These are phyloP conservation scores for Trametes polyzona DNA, from an alignment of 1,284 basidiomycete species.

Conservation along the genomic window DNA sequence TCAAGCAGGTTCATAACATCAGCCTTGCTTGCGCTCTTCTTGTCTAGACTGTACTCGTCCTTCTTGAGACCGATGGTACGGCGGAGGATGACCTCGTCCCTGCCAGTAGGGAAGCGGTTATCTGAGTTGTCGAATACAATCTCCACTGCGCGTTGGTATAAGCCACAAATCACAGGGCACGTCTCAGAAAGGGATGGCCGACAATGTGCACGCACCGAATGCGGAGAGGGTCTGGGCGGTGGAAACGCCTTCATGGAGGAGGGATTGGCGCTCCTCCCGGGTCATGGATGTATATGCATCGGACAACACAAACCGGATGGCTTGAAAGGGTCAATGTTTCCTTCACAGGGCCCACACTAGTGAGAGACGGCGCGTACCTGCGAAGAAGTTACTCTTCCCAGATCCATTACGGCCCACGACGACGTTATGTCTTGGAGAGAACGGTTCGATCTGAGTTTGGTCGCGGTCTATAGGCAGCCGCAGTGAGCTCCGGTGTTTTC, in stretches of 20 bases:
- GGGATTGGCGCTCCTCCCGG: slow-evolving; percentile 88
- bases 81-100: slow-evolving; percentile 83
- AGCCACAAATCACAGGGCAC: too few relatives aligned
- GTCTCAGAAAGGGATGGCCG: too few relatives aligned
- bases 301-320: slow-evolving; percentile 96
- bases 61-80: slow-evolving; percentile 98
- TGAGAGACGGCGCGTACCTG: slow-evolving; percentile 56
- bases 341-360: too few relatives aligned
- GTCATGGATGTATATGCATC: slow-evolving; percentile 98
- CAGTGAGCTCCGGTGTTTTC: background rate
- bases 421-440: slow-evolving; percentile 88
- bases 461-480: slow-evolving; percentile 59
- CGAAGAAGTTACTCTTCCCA: slow-evolving; percentile 97
- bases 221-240: slow-evolving; percentile 91
- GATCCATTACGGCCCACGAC: slow-evolving; percentile 95
- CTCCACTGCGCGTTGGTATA: slow-evolving; percentile 68
- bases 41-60: slow-evolving; percentile 97
- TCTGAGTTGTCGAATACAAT: slow-evolving; percentile 91
- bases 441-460: slow-evolving; percentile 83
- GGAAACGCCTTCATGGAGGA: slow-evolving; percentile 93
- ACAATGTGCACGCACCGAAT: slow-evolving; percentile 60
- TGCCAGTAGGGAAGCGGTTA: slow-evolving; percentile 88
- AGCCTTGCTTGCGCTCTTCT: slow-evolving; percentile 93
- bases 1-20: slow-evolving; percentile 97
- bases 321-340: too few relatives aligned